Evolutionary conservation across 768 basidiomycete genomes (phyloP).

Genomic region (Boletus coccyginus): DNA sequence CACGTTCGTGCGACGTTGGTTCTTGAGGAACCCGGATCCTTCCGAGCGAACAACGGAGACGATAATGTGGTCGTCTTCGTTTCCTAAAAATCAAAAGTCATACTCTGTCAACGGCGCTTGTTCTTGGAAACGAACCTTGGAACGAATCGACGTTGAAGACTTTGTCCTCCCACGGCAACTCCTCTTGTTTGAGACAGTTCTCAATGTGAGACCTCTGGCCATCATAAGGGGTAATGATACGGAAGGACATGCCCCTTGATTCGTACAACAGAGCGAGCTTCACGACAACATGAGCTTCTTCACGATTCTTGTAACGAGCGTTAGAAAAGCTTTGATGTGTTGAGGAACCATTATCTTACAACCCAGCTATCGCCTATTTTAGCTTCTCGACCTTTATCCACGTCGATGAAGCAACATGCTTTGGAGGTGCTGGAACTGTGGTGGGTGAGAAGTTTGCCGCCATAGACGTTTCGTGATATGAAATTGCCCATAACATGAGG

Average conservation of each 20-base stretch:
- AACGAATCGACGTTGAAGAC: slow-evolving; percentile 79
- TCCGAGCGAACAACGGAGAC: slow-evolving; percentile 64
- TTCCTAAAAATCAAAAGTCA: slow-evolving; percentile 47
- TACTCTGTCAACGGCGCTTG: background rate
- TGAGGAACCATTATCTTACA: slow-evolving; percentile 16
- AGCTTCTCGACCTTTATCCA: slow-evolving; percentile 31
- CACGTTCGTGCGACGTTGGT: slow-evolving; percentile 71
- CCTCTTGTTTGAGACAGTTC: slow-evolving; percentile 42
- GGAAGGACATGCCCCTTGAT: slow-evolving; percentile 43
- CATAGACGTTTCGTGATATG: slow-evolving; percentile 66
- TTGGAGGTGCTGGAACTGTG: slow-evolving; percentile 42
- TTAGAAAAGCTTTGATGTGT: slow-evolving; percentile 2
- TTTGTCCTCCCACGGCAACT: slow-evolving; percentile 57
- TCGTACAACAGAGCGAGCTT: slow-evolving; percentile 53
- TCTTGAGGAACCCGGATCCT: slow-evolving; percentile 61
- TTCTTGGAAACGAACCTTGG: slow-evolving; percentile 53
- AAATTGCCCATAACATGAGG: slow-evolving; percentile 70
- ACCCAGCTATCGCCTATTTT: slow-evolving; percentile 33
- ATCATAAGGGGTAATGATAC: slow-evolving; percentile 80
- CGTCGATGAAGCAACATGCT: slow-evolving; percentile 39
- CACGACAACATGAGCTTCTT: slow-evolving; percentile 52
- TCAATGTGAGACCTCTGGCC: slow-evolving; percentile 63
- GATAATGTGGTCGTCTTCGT: slow-evolving; percentile 75
- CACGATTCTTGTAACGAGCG: slow-evolving; percentile 47
- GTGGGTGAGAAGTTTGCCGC: slow-evolving; percentile 51